Conservation (phyloP, 129 eudicot species). For the Escallonia herrerae region DNA sequence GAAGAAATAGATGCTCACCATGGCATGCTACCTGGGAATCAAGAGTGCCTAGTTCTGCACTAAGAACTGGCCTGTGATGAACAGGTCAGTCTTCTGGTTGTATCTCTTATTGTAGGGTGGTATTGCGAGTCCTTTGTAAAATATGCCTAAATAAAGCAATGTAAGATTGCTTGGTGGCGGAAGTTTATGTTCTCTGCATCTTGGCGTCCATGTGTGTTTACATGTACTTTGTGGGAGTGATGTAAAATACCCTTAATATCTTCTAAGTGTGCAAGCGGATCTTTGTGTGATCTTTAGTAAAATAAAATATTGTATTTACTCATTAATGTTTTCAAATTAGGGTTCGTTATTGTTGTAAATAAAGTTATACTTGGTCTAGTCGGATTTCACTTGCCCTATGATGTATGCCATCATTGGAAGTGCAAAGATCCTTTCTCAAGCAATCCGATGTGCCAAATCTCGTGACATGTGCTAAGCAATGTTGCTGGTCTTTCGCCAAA, state of each 20-base stretch:
- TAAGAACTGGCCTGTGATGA: constrained; percentile 22
- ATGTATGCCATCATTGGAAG: no score
- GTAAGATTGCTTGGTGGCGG: constrained; percentile 21
- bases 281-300: no score
- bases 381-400: no score
- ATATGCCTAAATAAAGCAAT: constrained; percentile 29
- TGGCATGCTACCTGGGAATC: constrained; percentile 55
- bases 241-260: not conserved
- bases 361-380: no score
- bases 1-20: constrained; percentile 40
- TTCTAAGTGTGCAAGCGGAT: no score
- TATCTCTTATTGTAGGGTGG: not conserved
- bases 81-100: not conserved
- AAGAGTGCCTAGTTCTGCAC: constrained; percentile 56
- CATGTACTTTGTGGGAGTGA: constrained; percentile 1
- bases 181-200: constrained; percentile 10
- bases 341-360: no score
- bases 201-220: not conserved
- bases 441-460: no score
- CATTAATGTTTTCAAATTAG: no score
- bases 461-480: no score
- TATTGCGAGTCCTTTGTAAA: constrained; percentile 10
- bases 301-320: no score
- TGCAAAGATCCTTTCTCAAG: no score
- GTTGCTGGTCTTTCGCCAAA: no score